Evolutionary conservation across 352 stramenopile genomes (phyloP), one percentile per base, ranked within the genome.

Genomic region (Paralagenidium karlingii): DNA sequence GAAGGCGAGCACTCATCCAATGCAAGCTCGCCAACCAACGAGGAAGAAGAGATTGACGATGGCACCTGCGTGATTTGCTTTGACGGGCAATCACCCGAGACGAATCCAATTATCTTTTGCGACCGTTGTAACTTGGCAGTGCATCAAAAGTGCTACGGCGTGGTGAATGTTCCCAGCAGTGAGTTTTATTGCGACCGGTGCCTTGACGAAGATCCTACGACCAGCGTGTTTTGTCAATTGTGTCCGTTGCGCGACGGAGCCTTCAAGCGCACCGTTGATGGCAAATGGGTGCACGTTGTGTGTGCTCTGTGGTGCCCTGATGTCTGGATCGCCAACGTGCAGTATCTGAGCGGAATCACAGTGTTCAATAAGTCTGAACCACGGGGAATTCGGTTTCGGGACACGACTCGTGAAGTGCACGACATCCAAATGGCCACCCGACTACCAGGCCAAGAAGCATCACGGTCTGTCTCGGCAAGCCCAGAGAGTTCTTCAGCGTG

Each of bases 181-280:
- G 79, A 94, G 50, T 95, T 93, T 47, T 88, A 82, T 45, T 95
- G 82, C 43, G 77, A 94, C 42, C 67, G 70, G n/a, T 95, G 82
- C 40, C 62, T 57, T 33, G 52, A 66, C 5, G 60, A 69, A 24
- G 56, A 65, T 22, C 59, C 70, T 3, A 53, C 53, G 8, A 47
- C 52, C 2, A 47, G 66, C 18, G 76, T 93, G 5, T 87, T 84
- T 31, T 95, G 82, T 31, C 71, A 84, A 44, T 56, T 95, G 11
- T 95, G 82, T 43, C 78, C 81, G n/a, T 46, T 88, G 15, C 47
- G 62, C 7, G 75, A 93, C 21, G 82, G 82, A 13, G 82, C 82
- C 7, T 83, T 95, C 37, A 95, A 95, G 50, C 58, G 60, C 15
- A 92, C 80, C 0, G 51, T 85, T 21, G 79, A 91, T 42, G 74